Percentiles rank a stretch among this genome's conserved stretches.
These are phyloP conservation scores for Pleodorina starrii DNA, from an alignment of 139 green algal genomes.

Conservation along the genomic window DNA sequence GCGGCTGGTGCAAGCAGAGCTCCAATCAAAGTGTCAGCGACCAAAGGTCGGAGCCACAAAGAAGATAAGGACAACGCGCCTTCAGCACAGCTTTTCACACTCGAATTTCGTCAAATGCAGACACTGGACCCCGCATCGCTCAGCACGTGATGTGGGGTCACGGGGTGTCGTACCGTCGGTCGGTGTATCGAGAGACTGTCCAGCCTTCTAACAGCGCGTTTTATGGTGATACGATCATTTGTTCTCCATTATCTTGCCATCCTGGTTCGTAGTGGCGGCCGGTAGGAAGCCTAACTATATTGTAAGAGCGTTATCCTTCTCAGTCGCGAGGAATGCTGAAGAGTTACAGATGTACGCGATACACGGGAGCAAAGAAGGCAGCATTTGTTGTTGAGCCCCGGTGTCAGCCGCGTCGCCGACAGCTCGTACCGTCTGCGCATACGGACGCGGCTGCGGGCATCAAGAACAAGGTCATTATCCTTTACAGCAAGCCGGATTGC, in stretches of 20 bases:
- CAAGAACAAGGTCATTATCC: neutral
- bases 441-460: neutral
- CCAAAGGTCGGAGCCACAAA: neutral
- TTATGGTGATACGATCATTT: no score
- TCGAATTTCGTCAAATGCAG: neutral
- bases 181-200: no score
- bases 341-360: neutral
- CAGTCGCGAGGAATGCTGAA: no score
- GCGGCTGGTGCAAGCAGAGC: neutral
- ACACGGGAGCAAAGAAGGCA: neutral
- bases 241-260: no score
- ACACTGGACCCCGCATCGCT: neutral
- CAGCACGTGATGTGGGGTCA: neutral
- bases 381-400: neutral
- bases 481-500: constrained; percentile 44
- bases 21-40: constrained; percentile 15
- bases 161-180: neutral
- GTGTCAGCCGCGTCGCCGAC: neutral
- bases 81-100: neutral
- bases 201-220: no score
- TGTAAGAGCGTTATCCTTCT: no score
- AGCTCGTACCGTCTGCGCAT: neutral
- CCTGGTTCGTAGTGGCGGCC: no score
- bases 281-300: no score
- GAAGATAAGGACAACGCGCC: neutral